Percentiles rank a stretch among this genome's conserved stretches.
These are phyloP conservation scores for Stagonosporopsis chrysanthemi DNA, from an alignment of 2,329 filamentous ascomycete genomes.

Conservation along the genomic window DNA sequence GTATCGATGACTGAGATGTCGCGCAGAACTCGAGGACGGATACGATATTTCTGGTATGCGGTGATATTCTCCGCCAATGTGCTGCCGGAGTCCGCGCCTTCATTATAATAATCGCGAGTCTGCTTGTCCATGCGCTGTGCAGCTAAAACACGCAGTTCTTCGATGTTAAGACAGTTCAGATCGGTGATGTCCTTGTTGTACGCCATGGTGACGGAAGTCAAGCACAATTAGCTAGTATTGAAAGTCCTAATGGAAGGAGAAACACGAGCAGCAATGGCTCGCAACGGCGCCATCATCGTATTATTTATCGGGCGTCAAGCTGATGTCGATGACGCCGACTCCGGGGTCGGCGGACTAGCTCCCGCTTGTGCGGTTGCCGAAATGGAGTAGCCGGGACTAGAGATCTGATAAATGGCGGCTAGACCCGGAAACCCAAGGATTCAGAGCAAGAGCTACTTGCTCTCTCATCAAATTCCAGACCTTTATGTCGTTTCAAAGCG, in stretches of 20 bases:
- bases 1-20: slow-evolving; percentile 51
- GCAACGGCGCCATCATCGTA: slow-evolving; percentile 10
- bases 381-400: background rate
- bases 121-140: slow-evolving; percentile 43
- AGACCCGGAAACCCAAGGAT: background rate
- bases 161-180: slow-evolving; percentile 39
- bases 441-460: background rate
- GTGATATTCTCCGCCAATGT: slow-evolving; percentile 38
- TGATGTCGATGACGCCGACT: slow-evolving; percentile 21
- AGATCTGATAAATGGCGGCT: slow-evolving; percentile 13
- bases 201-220: slow-evolving; percentile 18
- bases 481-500: background rate
- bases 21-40: slow-evolving; percentile 49
- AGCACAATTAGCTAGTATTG: background rate
- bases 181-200: slow-evolving; percentile 26
- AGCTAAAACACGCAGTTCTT: slow-evolving; percentile 36
- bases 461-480: background rate
- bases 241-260: too few relatives aligned
- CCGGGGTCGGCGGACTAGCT: slow-evolving; percentile 11
- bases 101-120: slow-evolving; percentile 40
- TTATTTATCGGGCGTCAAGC: slow-evolving; percentile 6
- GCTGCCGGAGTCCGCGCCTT: slow-evolving; percentile 33
- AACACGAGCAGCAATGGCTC: background rate
- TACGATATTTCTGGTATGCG: slow-evolving; percentile 43
- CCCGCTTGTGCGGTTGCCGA: slow-evolving; percentile 17